A percentile compares a stretch with the other conserved stretches of the same genome.
Conservation (phyloP, 2,329 filamentous ascomycete species). For the Parastagonospora nodorum region DNA sequence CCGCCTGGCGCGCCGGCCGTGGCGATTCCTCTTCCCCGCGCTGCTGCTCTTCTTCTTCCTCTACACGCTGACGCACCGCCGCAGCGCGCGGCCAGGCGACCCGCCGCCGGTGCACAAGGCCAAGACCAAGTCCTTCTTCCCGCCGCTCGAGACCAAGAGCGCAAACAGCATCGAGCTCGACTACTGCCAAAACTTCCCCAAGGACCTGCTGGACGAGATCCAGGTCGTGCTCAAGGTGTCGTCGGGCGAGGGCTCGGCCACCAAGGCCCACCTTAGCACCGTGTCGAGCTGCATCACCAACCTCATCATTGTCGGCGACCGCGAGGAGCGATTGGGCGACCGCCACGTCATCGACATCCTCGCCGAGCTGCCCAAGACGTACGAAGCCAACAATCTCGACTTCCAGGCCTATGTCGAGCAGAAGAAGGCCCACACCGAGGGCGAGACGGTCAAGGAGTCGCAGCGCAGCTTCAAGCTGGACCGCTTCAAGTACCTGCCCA, state of each 20-base stretch:
- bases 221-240: constrained; percentile 58
- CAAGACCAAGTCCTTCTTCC: constrained; percentile 45
- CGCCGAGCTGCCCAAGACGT: constrained; percentile 54
- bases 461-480: constrained; percentile 60
- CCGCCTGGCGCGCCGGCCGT: constrained; percentile 36
- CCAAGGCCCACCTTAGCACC: constrained; percentile 56
- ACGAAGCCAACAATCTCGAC: constrained; percentile 52
- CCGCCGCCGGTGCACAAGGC: constrained; percentile 28
- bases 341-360: constrained; percentile 55
- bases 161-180: constrained; percentile 39
- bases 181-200: constrained; percentile 49
- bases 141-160: constrained; percentile 37
- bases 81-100: constrained; percentile 4
- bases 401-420: constrained; percentile 58
- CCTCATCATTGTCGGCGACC: constrained; percentile 64
- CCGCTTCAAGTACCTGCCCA: constrained; percentile 64
- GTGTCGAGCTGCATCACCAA: constrained; percentile 61
- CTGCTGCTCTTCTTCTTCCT: constrained; percentile 40
- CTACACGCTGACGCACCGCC: constrained; percentile 33
- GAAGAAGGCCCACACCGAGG: constrained; percentile 43
- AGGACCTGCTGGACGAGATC: constrained; percentile 47
- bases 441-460: constrained; percentile 52
- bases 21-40: constrained; percentile 38
- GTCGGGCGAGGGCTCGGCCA: constrained; percentile 49
- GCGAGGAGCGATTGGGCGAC: constrained; percentile 59